Percentiles rank a stretch among this genome's conserved stretches.
Evolutionary conservation across 1,139 yeast species (phyloP).

Genomic region (Diutina scorzettiae): DNA sequence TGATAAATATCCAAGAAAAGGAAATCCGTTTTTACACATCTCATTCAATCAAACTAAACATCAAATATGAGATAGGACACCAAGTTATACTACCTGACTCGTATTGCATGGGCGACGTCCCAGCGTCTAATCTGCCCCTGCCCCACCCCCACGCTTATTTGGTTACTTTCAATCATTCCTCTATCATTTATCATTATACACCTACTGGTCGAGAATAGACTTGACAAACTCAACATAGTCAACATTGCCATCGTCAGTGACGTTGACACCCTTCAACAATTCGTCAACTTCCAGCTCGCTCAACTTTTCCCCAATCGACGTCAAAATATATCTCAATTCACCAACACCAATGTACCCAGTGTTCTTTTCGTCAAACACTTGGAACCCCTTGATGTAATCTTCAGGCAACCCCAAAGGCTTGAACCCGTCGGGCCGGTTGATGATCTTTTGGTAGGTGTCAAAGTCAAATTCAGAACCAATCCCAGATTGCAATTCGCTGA

Average conservation of each 20-base stretch:
- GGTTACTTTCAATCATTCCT: too few relatives aligned
- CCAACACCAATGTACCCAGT: constrained; percentile 97
- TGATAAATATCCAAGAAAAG: too few relatives aligned
- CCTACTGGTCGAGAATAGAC: constrained; percentile 76
- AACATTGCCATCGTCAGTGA: constrained; percentile 87
- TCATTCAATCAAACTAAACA: too few relatives aligned
- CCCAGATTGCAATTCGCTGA: constrained; percentile 54
- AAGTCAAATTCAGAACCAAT: constrained; percentile 46
- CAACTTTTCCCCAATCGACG: constrained; percentile 88
- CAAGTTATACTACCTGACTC: too few relatives aligned
- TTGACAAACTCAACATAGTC: constrained; percentile 93
- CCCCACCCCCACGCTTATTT: too few relatives aligned
- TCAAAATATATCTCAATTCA: constrained; percentile 84
- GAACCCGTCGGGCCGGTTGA: constrained; percentile 84
- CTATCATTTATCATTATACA: too few relatives aligned
- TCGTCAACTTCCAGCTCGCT: constrained; percentile 90
- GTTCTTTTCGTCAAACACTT: constrained; percentile 91
- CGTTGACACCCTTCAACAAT: constrained; percentile 86
- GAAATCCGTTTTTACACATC: too few relatives aligned
- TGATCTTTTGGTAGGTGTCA: constrained; percentile 65
- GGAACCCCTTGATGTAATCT: constrained; percentile 94
- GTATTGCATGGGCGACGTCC: too few relatives aligned
- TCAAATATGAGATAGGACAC: too few relatives aligned
- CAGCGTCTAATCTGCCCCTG: too few relatives aligned
- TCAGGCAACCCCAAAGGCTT: constrained; percentile 88